Base-by-base conservation (phyloP, 1,284 basidiomycete genomes). In the Athelia sp. region DNA sequence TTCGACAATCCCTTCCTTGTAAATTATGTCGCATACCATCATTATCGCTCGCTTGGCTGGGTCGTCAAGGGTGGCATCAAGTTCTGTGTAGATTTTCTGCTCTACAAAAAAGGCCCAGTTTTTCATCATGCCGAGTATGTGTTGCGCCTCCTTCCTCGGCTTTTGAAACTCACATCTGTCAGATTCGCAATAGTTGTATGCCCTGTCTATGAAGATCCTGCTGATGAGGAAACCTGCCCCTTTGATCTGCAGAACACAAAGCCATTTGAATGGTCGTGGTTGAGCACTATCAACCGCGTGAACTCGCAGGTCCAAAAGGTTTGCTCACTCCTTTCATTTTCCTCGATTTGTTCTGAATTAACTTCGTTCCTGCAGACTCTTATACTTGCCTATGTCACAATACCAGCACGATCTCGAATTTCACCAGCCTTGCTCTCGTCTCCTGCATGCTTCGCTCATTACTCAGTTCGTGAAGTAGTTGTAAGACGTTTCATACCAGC, bases 21-120 rank as follows among this genome's bases (percentile, higher is more conserved):
- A 32, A 81, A 91, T 57, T 99, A 98, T 62, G 84, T 87, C 45
- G 84, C 83, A 6, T 98, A 96, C 62, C 96, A 99, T 64, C 93
- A 99, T 68, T 99, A 91, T 64, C 84, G 96, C 18, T 93, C 94
- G 2, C 77, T 99, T 3, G 97, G 97, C n/a, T 99, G 97, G 97
- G 90, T 98, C 15, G 87, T 98, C 53, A 93, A 95, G 66, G 84
- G 83, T 21, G 97, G 97, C 2, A 86, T 97, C 72, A 99, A 99
- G 69, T 99, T 99, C 68, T 98, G 94, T 62, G 89, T 89, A 38
- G 97, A 99, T 62, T 93, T 90, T 70, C 76, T 99, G 14, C 71
- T 99, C 26, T 99, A 99, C 69, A 95, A 94, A 55, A 81, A 88
- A 9, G 97, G 97, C 0, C 95, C 96, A 0, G 93, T 97, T 0